Evolutionary conservation across 73 alveolate genomes (phyloP), one percentile per base, ranked within the genome.

Genomic region (Blepharisma stoltei): DNA sequence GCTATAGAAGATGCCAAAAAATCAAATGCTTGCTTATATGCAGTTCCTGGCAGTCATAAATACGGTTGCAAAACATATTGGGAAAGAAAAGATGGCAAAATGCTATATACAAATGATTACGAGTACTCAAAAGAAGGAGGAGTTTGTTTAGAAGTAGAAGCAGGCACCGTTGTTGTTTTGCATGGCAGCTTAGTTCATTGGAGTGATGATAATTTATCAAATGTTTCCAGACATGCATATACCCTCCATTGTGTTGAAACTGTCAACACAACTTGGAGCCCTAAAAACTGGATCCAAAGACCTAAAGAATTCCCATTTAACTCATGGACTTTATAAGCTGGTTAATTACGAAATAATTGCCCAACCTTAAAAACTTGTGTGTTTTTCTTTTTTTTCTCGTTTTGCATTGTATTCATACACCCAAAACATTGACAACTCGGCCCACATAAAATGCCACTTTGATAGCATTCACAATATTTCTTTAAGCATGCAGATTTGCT

Each of bases 121-220:
- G 20, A 50, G 6, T 91, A 81, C 80, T 70, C 83, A 21, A 70
- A 70, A 11, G 54, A 49, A 8, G 80, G 83, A 32, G 95, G 93
- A 8, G 90, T 81, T 43, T 89, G 94, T 68, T 47, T 91, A 32
- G 95, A 91, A 76, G 90, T 81, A 3, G 47, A 70, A 4, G 78
- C 86, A 53, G 97, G 97, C 1, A 71, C 92, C 11, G 88, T 89
- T n/a, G 89, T 91, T 5, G 52, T 88, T 6, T 55, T 91, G 27
- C 91, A 91, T 86, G 97, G 97, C 6, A 85, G 81, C 71, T 81
- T 85, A 50, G 86, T 86, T 6, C 97, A 91, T 78, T 89, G 60
- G 66, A 67, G 89, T 8, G 83, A 90, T 21, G 88, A 89, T 52
- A 92, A 92, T 67, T 55, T 54, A n/a, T 85, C 93, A 6, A 76